Base-by-base conservation (phyloP, 2,329 filamentous ascomycete genomes). In the Cercospora nicotianae region DNA sequence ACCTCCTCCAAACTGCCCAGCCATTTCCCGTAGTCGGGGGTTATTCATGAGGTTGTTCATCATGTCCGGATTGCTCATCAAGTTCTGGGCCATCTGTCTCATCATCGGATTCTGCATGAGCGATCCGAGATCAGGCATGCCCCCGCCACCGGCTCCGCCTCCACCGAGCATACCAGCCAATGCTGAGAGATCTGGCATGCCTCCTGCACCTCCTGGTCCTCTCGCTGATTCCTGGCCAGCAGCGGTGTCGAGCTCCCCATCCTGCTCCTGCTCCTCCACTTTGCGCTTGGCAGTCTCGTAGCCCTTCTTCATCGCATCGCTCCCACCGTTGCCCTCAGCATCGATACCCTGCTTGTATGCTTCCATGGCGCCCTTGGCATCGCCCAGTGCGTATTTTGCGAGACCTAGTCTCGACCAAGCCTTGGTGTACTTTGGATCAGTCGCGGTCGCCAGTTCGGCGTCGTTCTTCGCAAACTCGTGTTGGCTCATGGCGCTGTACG, bases 41-140 rank as follows among this genome's bases (percentile, higher is more conserved):
- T 99, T 98, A 85, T 85, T 93, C 94, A 99, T 97, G 67, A 99
- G 82, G 79, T 93, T 95, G 78, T 85, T 87, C 88, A 98, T 91
- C 84, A 94, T 89, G 9, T 96, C 92, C 0, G 95, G 95, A 83
- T 99, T 97, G 82, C 89, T 92, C 95, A 98, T 98, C 65, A 99
- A 82, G 81, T 92, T 97, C 84, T 97, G 93, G 4, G 95, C 95
- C 93, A 98, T 97, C 82, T 87, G 91, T 61, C 93, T 89, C 83
- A 99, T 96, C 95, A 98, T 98, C 65, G 95, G 95, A 84, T 98
- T 99, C 84, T 85, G 93, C 93, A 98, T 96, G 79, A 99, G 89
- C 71, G 88, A 87, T 71, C 88, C 82, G 26, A 99, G 84, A 79
- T 98, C 94, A 12, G 94, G 93, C 91, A 97, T 95, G 64, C 92